Conservation (phyloP, 1,139 yeast genomes). For the Candida tunisiensis region DNA sequence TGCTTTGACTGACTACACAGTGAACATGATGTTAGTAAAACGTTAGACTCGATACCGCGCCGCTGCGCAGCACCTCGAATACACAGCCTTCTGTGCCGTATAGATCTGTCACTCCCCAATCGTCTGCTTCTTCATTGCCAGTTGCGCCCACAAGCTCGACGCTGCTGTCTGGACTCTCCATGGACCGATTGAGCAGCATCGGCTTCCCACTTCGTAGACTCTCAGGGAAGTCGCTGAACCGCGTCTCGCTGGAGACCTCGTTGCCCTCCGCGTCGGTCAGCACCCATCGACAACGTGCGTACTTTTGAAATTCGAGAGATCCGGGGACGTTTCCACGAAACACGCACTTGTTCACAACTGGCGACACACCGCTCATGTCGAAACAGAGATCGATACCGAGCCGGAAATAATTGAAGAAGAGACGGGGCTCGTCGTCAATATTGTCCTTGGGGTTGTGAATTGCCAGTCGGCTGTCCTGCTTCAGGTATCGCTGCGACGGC, state of each 20-base stretch:
- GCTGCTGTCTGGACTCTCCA: constrained; percentile 13
- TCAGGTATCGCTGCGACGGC: constrained; percentile 16
- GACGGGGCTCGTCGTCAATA: constrained; percentile 4
- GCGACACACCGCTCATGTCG: constrained; percentile 8
- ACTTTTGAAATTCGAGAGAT: constrained; percentile 13
- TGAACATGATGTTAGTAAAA: constrained; percentile 6
- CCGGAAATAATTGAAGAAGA: constrained; percentile 16
- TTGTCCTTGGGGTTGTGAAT: constrained; percentile 11
- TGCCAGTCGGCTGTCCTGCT: constrained; percentile 13
- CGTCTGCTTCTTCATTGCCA: constrained; percentile 8
- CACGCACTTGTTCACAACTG: constrained; percentile 13
- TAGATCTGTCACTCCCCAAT: constrained; percentile 14
- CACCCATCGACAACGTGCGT: constrained; percentile 16
- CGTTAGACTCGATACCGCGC: constrained; percentile 10
- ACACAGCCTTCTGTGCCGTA: constrained; percentile 12
- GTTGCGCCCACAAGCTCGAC: constrained; percentile 15
- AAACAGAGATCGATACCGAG: constrained; percentile 17
- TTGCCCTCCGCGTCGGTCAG: constrained; percentile 2
- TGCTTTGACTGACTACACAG: neutral
- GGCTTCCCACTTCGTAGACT: constrained; percentile 6
- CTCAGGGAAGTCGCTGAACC: constrained; percentile 5
- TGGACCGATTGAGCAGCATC: constrained; percentile 11
- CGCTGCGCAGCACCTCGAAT: constrained; percentile 13
- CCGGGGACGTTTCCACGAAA: constrained; percentile 19
- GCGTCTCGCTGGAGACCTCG: constrained; percentile 8